Evolutionary conservation across 1,139 yeast species (phyloP).

Genomic region (Meyerozyma elateridarum): DNA sequence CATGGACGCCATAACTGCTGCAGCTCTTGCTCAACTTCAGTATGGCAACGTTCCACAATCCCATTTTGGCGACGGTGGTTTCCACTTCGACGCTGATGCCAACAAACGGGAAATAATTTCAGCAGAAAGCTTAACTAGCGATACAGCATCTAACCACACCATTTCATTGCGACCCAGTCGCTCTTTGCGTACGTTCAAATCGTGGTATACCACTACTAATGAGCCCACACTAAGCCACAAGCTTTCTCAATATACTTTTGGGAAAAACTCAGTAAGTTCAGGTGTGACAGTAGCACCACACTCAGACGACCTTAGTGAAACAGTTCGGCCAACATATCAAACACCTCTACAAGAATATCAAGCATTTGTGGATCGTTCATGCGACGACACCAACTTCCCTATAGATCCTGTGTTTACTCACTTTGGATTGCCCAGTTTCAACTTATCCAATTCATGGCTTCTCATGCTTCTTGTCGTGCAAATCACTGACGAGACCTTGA

Average conservation of each 20-base stretch:
- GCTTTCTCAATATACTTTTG: constrained; percentile 3
- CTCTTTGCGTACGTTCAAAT: neutral
- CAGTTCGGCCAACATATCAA: constrained; percentile 1
- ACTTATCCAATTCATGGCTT: constrained; percentile 1
- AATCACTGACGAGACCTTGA: no score
- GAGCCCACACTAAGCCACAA: neutral
- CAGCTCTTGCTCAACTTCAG: neutral
- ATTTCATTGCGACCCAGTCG: constrained; percentile 3
- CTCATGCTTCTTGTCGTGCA: no score
- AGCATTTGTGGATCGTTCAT: constrained; percentile 1
- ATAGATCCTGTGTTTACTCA: constrained; percentile 11
- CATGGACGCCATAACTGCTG: neutral
- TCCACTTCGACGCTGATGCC: neutral
- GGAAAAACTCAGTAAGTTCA: constrained; percentile 2
- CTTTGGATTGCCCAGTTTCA: constrained; percentile 9
- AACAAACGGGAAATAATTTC: no score
- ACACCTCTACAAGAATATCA: neutral
- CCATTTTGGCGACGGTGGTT: constrained; percentile 1
- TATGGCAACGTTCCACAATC: no score
- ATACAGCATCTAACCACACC: no score
- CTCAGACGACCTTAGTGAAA: no score
- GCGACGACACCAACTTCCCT: constrained; percentile 1
- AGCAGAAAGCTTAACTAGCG: no score
- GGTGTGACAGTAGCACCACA: no score
- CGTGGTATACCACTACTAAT: neutral